Conservation (phyloP, 805 yeast genomes). For the Wickerhamiella domercqiae region DNA sequence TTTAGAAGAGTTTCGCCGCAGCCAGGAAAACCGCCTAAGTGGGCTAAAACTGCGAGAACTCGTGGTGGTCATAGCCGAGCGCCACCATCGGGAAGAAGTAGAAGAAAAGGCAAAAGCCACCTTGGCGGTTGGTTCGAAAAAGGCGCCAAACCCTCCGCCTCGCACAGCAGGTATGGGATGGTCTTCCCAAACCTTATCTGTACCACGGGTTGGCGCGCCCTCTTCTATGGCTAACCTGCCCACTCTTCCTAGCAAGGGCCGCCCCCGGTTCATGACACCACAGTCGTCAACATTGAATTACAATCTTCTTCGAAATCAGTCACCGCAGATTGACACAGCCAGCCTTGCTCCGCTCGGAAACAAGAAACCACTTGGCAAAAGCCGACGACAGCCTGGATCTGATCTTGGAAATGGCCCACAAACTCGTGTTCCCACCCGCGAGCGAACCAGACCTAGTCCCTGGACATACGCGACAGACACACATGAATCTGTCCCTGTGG, state of each 20-base stretch:
- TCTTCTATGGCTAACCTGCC: neutral
- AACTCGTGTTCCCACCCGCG: neutral
- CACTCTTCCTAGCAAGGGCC: neutral
- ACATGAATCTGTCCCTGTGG: too few relatives aligned
- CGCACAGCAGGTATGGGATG: neutral
- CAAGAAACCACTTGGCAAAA: neutral
- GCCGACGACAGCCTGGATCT: neutral
- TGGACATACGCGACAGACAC: too few relatives aligned
- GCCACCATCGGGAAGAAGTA: slow-evolving; percentile 24
- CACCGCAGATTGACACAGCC: too few relatives aligned
- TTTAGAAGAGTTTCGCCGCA: slow-evolving; percentile 8
- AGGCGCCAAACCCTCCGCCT: neutral
- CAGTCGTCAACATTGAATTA: neutral
- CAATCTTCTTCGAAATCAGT: neutral
- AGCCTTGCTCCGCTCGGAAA: neutral
- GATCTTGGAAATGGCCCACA: neutral
- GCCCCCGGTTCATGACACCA: neutral
- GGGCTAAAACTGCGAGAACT: slow-evolving; percentile 3
- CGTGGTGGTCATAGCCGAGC: slow-evolving; percentile 3
- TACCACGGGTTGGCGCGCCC: neutral
- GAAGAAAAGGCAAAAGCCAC: slow-evolving; percentile 25
- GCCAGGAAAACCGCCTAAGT: neutral
- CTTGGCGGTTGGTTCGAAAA: neutral
- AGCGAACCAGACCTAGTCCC: neutral
- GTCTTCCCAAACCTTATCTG: neutral